These are phyloP conservation scores for Anastatica hierochuntica DNA, from an alignment of 345 rosid species.

Conservation along the genomic window DNA sequence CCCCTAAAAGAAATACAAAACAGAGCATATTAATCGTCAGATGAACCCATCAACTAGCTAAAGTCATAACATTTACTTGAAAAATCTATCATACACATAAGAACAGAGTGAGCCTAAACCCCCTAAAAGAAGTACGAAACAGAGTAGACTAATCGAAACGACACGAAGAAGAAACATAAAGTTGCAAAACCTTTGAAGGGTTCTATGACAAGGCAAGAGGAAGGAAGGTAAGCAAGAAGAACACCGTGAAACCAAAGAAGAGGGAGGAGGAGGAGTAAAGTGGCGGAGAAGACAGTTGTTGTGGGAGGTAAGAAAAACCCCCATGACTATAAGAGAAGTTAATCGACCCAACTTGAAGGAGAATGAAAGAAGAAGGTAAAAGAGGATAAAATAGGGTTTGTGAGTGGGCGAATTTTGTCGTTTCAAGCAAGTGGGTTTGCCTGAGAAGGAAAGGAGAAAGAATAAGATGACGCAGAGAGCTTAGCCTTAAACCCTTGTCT, in stretches of 20 bases:
- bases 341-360: slow-evolving; percentile 47
- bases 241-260: too few relatives aligned
- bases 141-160: neutral
- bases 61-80: neutral
- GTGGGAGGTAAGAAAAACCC: slow-evolving; percentile 45
- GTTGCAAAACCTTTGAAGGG: slow-evolving; percentile 26
- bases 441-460: slow-evolving; percentile 13
- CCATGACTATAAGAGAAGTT: slow-evolving; percentile 43
- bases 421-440: slow-evolving; percentile 24
- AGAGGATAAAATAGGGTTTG: slow-evolving; percentile 22
- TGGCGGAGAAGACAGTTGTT: slow-evolving; percentile 36
- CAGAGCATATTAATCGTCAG: too few relatives aligned
- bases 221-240: slow-evolving; percentile 2
- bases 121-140: neutral
- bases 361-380: too few relatives aligned
- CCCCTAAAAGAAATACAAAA: too few relatives aligned
- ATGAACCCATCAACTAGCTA: neutral
- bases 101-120: neutral
- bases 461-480: too few relatives aligned
- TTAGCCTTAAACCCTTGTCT: too few relatives aligned
- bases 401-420: slow-evolving; percentile 25
- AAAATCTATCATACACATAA: neutral
- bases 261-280: slow-evolving; percentile 32
- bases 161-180: neutral
- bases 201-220: slow-evolving; percentile 10